Evolutionary conservation across 345 rosid genomes (phyloP).

Genomic region (Luvunga scandens): DNA sequence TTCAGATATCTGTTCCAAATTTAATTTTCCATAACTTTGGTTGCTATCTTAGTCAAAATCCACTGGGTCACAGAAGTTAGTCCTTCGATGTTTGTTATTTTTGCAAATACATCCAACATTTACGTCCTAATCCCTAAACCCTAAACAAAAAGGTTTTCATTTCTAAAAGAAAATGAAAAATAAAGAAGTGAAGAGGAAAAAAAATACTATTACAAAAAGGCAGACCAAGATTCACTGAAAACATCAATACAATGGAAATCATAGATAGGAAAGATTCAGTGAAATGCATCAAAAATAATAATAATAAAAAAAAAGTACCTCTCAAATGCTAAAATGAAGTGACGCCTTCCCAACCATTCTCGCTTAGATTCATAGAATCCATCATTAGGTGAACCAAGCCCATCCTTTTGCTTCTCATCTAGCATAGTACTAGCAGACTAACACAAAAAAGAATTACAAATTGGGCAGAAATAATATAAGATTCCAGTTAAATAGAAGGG

Average conservation of each 20-base stretch:
- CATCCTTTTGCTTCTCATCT: constrained; percentile 75
- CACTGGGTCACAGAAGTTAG: neutral
- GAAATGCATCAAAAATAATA: neutral
- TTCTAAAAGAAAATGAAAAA: neutral
- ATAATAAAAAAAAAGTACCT: constrained; percentile 39
- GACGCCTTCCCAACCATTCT: constrained; percentile 95
- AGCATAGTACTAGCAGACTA: constrained; percentile 81
- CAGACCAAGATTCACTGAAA: neutral
- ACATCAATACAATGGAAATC: neutral
- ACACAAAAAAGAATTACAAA: constrained; percentile 11
- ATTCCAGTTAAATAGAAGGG: constrained; percentile 5
- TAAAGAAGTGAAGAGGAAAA: neutral
- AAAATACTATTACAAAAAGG: neutral
- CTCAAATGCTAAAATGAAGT: constrained; percentile 86
- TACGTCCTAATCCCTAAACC: too few species aligned
- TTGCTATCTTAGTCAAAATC: neutral
- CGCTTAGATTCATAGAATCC: constrained; percentile 97
- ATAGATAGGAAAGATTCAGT: neutral
- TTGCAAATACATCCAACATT: neutral
- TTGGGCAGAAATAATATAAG: neutral
- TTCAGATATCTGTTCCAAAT: neutral
- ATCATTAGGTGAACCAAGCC: constrained; percentile 74
- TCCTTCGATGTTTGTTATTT: neutral
- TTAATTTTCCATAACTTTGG: neutral
- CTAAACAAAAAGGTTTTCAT: neutral